Conservation (phyloP, 805 yeast genomes). For the Pichia pseudocactophila region DNA sequence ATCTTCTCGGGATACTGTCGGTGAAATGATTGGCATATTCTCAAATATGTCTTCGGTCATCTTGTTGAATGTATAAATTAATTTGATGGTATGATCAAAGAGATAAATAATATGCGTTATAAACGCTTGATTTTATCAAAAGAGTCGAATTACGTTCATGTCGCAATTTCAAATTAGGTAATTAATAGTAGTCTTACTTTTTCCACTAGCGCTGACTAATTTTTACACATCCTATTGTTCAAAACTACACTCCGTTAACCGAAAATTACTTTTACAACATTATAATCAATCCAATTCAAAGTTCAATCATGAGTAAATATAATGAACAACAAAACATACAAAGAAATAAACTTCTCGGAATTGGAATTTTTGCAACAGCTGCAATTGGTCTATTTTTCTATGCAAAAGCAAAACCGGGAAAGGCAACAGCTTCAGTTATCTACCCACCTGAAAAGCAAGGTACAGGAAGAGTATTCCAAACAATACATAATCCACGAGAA, state of each 20-base stretch:
- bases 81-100: too few relatives aligned
- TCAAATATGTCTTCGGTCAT: slow-evolving; percentile 9
- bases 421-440: slow-evolving; percentile 4
- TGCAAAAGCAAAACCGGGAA: slow-evolving; percentile 4
- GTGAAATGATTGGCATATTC: slow-evolving; percentile 30
- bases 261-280: too few relatives aligned
- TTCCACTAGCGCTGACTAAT: background rate
- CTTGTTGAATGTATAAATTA: too few relatives aligned
- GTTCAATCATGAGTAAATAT: background rate
- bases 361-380: slow-evolving; percentile 6
- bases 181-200: too few relatives aligned
- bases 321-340: background rate
- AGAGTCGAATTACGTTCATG: too few relatives aligned
- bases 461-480: slow-evolving; percentile 37
- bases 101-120: background rate
- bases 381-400: slow-evolving; percentile 3
- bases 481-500: slow-evolving; percentile 50
- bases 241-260: background rate
- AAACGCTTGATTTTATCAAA: too few relatives aligned
- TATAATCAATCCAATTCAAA: background rate
- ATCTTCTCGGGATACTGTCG: slow-evolving; percentile 19
- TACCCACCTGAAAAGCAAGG: slow-evolving; percentile 29
- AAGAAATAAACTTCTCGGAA: slow-evolving; percentile 3
- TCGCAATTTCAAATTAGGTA: too few relatives aligned
- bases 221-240: background rate